A percentile compares a stretch with the other conserved stretches of the same genome.
phyloP scores from a whole-genome alignment of 2,329 filamentous ascomycete genomes.

The Diaporthe vexans region DNA sequence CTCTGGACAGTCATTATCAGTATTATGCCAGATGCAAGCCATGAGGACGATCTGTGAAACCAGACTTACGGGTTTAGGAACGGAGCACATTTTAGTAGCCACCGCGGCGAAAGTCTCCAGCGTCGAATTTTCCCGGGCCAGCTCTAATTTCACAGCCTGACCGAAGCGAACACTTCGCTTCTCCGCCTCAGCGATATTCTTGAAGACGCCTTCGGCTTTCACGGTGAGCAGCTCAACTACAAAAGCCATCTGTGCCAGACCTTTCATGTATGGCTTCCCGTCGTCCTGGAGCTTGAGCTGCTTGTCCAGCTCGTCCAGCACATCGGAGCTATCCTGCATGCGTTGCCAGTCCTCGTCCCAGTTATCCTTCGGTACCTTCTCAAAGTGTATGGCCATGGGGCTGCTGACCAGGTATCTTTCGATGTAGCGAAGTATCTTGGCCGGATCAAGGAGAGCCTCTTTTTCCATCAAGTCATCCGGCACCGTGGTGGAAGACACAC shows the following conservation, averaged over 20 bases:
- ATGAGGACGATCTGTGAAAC: no score
- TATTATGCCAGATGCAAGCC: background rate
- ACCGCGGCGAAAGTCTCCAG: constrained; percentile 24
- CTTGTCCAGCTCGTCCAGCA: constrained; percentile 63
- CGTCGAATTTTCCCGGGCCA: constrained; percentile 9
- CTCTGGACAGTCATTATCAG: constrained; percentile 25
- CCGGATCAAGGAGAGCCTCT: constrained; percentile 81
- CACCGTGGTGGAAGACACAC: constrained; percentile 74
- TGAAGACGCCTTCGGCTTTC: constrained; percentile 74
- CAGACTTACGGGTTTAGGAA: constrained; percentile 51
- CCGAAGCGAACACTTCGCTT: constrained; percentile 78
- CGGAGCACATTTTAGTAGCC: constrained; percentile 70
- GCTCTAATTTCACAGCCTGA: constrained; percentile 61
- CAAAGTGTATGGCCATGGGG: constrained; percentile 74
- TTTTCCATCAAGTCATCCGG: constrained; percentile 82
- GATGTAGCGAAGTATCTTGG: constrained; percentile 83
- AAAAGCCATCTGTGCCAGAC: constrained; percentile 73
- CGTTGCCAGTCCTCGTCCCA: constrained; percentile 34
- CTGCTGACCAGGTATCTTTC: constrained; percentile 77
- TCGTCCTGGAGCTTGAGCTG: constrained; percentile 63
- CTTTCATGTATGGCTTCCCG: constrained; percentile 61
- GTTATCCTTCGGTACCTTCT: constrained; percentile 59
- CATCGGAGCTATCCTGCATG: constrained; percentile 59
- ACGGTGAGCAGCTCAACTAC: constrained; percentile 70
- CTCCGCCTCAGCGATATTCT: constrained; percentile 78